Base-by-base conservation (phyloP, 2,329 filamentous ascomycete species). In the Elsinoe batatas region DNA sequence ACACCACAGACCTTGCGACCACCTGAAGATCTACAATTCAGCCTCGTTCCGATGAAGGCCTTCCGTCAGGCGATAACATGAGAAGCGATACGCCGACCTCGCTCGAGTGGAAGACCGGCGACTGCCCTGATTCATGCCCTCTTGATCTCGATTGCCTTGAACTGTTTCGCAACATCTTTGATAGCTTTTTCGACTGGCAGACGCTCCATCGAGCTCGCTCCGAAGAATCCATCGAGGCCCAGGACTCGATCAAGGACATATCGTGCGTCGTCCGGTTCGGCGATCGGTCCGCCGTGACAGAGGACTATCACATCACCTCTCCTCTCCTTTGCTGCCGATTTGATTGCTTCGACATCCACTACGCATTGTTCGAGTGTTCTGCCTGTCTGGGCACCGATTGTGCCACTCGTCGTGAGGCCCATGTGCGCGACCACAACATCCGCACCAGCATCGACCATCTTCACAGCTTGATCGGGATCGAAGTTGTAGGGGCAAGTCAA, bases 401-500 rank as follows among this genome's bases (percentile, higher is more conserved):
- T 78, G 0, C 83, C 82, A 13, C 75, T 77, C 1, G 81, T 81
- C 0, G 84, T 87, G 53, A 87, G 66, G 0, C 84, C 84, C 76
- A 86, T 83, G 64, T 87, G 83, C 12, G 82, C 82, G 12, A 87
- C 83, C 1, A 87, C 65, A 3, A 86, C 73, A 65, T 87, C 84
- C 0, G 84, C 83, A 0, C 84, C 84, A 0, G 81, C 84, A 5
- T 71, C 63, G 0, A 80, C 73, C 84, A 88, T 88, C 56, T 73
- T 73, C 50, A 72, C 71, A 15, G 78, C 81, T 63, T 87, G 81
- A 0, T 80, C 77, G 1, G 76, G 73, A 49, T 76, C 80, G 69
- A 87, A 88, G 1, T 84, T 83, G 61, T 88, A 88, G 0, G 84
- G 84, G 5, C 83, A 83, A 0, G 84, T 88, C 13, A 88, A 68